Percentiles rank a stretch among this genome's conserved stretches.
These are phyloP conservation scores for Psophocarpus tetragonolobus DNA, from an alignment of 306 rosid genomes.

Conservation along the genomic window DNA sequence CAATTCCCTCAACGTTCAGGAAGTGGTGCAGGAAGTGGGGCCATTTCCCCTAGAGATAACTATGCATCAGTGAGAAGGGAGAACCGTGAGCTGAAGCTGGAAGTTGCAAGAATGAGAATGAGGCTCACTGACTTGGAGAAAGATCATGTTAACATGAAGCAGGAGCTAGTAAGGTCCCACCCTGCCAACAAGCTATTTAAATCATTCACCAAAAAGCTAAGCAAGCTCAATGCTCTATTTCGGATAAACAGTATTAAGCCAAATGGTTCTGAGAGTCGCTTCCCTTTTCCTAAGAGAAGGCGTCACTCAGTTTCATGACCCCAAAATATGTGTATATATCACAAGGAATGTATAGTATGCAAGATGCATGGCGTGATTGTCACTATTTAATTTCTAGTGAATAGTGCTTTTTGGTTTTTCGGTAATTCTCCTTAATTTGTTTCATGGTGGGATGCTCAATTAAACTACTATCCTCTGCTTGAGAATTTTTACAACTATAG, in stretches of 20 bases:
- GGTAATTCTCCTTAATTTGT: slow-evolving; percentile 38
- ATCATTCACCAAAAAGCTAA: slow-evolving; percentile 69
- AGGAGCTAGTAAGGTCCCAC: slow-evolving; percentile 80
- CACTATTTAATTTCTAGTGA: slow-evolving; percentile 36
- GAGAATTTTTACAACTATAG: slow-evolving; percentile 13
- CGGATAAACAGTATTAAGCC: slow-evolving; percentile 61
- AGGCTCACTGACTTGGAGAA: slow-evolving; percentile 93
- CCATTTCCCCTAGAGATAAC: slow-evolving; percentile 95
- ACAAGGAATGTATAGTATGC: slow-evolving; percentile 40
- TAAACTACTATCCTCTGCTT: slow-evolving; percentile 21
- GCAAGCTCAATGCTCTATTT: slow-evolving; percentile 77
- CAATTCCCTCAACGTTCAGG: slow-evolving; percentile 93
- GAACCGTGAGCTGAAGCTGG: slow-evolving; percentile 94
- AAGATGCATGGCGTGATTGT: slow-evolving; percentile 42
- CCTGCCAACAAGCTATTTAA: slow-evolving; percentile 81
- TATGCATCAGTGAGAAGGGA: slow-evolving; percentile 96
- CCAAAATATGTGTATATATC: slow-evolving; percentile 40
- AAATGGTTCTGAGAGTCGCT: slow-evolving; percentile 57
- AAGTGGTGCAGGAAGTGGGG: slow-evolving; percentile 98
- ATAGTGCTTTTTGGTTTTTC: slow-evolving; percentile 19
- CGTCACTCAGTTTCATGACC: slow-evolving; percentile 89
- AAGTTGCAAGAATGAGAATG: slow-evolving; percentile 99
- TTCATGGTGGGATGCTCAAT: slow-evolving; percentile 24
- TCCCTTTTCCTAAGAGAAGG: slow-evolving; percentile 87
- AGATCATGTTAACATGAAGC: slow-evolving; percentile 93